Evolutionary conservation across 768 basidiomycete species (phyloP), one percentile per base, ranked within the genome.

Genomic region (Lentinula detonsa): DNA sequence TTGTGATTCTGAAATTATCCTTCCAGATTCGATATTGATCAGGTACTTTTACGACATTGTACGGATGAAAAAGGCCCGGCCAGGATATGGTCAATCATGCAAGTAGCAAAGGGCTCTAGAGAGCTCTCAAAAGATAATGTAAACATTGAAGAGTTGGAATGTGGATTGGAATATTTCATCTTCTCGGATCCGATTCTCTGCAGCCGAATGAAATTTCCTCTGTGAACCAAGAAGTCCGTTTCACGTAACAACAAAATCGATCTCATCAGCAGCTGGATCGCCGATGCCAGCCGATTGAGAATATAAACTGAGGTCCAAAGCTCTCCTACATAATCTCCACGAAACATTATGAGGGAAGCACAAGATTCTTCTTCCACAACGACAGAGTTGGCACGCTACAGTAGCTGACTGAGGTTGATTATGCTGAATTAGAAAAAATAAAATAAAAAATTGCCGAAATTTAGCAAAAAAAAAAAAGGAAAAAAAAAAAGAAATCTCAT

Each of bases 181-280:
- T 50, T 39, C 23, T 59, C 57, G 57, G 59, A 60, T 52, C 59
- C 49, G 59, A 42, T 39, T 54, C 21, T 18, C 9, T 23, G 37
- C 37, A 39, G 37, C 37, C 37, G 37, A 39, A 13, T 21, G 52
- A 5, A 15, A n/a, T n/a, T n/a, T 35, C 16, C 15, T 9, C 4
- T 34, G 15, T 11, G 11, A 21, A 23, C 8, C 16, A 34, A 11
- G 52, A 45, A 43, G 56, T 1, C 8, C 28, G 10, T n/a, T 43
- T 46, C 37, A 57, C 50, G 56, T 64, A 64, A 57, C 5, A 21
- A 57, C 61, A 55, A 57, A 61, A 66, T 66, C 63, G 66, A 69
- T 66, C 63, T 65, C 53, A 67, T 68, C 64, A 62, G 37, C 34
- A 60, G 37, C 21, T 65, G 63, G 62, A 70, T 67, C 64, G 49